Base-by-base conservation (phyloP, 2,329 filamentous ascomycete species). In the Cladophialophora bantiana region DNA sequence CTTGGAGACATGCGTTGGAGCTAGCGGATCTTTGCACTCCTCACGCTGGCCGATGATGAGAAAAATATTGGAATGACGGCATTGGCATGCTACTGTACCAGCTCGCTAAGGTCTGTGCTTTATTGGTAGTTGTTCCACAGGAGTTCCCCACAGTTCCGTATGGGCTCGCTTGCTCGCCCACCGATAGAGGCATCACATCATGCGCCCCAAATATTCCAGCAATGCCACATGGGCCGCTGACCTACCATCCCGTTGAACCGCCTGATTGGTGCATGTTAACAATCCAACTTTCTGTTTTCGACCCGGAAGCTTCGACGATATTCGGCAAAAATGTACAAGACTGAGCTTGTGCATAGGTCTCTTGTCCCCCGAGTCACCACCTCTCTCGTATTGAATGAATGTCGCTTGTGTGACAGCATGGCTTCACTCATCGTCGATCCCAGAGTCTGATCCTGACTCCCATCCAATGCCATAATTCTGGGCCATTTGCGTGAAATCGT, bases 401-500 rank as follows among this genome's bases (percentile, higher is more conserved):
- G n/a, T 18, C 40, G 3, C 7, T 50, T 26, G 7, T 55, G 35
- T 15, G 12, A 55, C 26, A 10, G 13, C 53, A 55, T 9, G 12
- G 18, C 45, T 50, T 68, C 65, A 69, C 35, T 69, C 65, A 60
- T 73, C 80, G 68, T 82, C 80, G 67, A 81, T 78, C 15, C 78
- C 79, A 52, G 77, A 78, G 36, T 82, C 81, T 20, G 77, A 79
- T 61, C 68, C 74, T 45, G 70, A 72, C 9, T 75, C 67, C 73
- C 74, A 75, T 9, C 71, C 71, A 65, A 66, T 65, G 34, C 92
- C 89, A 77, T 97, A 98, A 67, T 91, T 91, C 74, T 97, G 94
- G 1, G 90, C 90, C 73, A 98, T 89, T 67, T 91, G 90, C 31
- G 90, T 88, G 45, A 99, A 82, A 12, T 90, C 89, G 75, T 96